A percentile compares a stretch with the other conserved stretches of the same genome.
phyloP scores from a whole-genome alignment of 208 protist genomes.

The Leishmania turanica region DNA sequence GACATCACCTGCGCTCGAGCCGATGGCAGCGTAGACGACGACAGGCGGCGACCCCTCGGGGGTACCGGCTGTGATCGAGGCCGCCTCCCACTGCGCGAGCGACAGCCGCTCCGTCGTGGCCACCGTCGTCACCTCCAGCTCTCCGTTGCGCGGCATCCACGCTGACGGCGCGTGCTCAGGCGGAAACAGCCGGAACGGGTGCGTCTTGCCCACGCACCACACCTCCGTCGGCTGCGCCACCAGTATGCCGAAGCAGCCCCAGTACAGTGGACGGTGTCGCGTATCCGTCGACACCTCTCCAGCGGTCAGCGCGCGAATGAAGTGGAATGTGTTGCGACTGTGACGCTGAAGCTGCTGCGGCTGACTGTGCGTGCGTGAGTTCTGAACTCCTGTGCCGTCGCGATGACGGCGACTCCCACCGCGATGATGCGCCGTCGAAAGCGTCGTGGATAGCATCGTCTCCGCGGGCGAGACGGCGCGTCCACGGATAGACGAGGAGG shows the following conservation, averaged over 20 bases:
- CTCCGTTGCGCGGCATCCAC: not conserved
- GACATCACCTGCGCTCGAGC: constrained; percentile 23
- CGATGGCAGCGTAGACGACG: constrained; percentile 22
- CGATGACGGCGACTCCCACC: not conserved
- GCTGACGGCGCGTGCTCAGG: not conserved
- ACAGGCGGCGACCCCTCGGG: not conserved
- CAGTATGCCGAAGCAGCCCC: constrained; percentile 33
- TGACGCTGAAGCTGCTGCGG: not conserved
- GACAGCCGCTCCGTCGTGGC: constrained; percentile 22
- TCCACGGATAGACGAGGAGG: not conserved
- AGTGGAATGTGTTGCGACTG: constrained; percentile 22
- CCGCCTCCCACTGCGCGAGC: constrained; percentile 16
- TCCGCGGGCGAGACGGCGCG: not conserved
- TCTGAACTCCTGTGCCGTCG: not conserved
- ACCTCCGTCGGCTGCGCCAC: constrained; percentile 29
- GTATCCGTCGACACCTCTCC: constrained; percentile 16
- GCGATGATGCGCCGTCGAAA: not conserved
- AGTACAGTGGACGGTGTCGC: constrained; percentile 19
- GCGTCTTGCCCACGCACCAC: constrained; percentile 31
- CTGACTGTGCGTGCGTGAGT: constrained; percentile 3
- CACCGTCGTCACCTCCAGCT: constrained; percentile 13
- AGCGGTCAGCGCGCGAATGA: constrained; percentile 27
- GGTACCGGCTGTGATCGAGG: not conserved
- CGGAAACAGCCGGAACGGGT: constrained; percentile 30
- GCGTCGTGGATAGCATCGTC: not conserved